Conservation (phyloP, 177 flowering plant genomes). For the Vitis hybrid region DNA sequence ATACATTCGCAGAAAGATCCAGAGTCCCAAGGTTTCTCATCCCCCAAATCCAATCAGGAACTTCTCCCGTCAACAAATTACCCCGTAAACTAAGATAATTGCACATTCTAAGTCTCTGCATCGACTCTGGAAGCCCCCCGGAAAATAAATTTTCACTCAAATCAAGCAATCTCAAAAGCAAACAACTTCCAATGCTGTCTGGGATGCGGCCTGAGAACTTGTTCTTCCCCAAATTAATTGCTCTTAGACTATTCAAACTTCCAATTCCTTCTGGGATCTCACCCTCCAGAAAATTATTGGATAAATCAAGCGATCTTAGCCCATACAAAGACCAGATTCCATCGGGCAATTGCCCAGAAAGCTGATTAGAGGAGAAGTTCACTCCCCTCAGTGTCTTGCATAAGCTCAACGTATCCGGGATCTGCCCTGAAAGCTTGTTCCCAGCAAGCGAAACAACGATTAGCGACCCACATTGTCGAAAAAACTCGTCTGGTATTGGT, state of each 20-base stretch:
- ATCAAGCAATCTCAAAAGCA: slow-evolving; percentile 53
- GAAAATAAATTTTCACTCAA: slow-evolving; percentile 66
- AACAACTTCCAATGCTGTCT: slow-evolving; percentile 66
- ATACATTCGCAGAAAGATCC: slow-evolving; percentile 42
- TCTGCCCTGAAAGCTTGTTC: slow-evolving; percentile 59
- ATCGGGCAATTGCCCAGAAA: slow-evolving; percentile 61
- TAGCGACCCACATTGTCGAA: slow-evolving; percentile 69
- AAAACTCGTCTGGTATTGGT: slow-evolving; percentile 64
- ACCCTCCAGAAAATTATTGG: slow-evolving; percentile 68
- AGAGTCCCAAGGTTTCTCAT: slow-evolving; percentile 50
- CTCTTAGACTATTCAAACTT: slow-evolving; percentile 48
- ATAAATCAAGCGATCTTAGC: slow-evolving; percentile 69
- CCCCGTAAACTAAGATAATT: slow-evolving; percentile 43
- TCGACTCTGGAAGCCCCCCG: slow-evolving; percentile 67
- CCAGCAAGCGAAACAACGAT: slow-evolving; percentile 60
- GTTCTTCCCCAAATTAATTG: slow-evolving; percentile 51
- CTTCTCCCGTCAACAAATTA: slow-evolving; percentile 62
- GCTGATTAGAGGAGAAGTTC: slow-evolving; percentile 68
- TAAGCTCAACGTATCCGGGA: slow-evolving; percentile 65
- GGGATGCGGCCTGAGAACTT: slow-evolving; percentile 65
- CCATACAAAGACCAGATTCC: slow-evolving; percentile 67
- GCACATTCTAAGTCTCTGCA: slow-evolving; percentile 61
- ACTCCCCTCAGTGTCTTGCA: slow-evolving; percentile 52
- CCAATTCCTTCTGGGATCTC: slow-evolving; percentile 65
- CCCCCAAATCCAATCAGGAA: slow-evolving; percentile 85